These are phyloP conservation scores for Alternaria solani DNA, from an alignment of 2,329 filamentous ascomycete genomes.

Conservation along the genomic window DNA sequence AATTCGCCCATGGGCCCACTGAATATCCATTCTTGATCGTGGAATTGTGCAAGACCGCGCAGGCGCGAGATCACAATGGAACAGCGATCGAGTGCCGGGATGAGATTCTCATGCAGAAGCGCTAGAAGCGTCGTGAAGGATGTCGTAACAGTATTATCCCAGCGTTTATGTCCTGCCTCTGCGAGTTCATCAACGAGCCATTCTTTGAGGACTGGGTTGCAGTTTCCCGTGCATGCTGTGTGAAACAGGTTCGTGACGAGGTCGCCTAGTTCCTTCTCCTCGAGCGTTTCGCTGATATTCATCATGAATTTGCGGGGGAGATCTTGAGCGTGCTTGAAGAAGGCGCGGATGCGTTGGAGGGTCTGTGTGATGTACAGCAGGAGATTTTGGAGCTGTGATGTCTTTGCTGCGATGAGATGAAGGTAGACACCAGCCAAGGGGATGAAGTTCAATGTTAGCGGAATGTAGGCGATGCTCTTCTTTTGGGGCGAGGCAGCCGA, in stretches of 20 bases:
- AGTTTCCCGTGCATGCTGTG: conserved; percentile 83
- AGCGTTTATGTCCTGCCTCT: conserved; percentile 83
- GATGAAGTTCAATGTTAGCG: conserved; percentile 84
- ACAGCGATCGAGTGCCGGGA: conserved; percentile 86
- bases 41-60: conserved; percentile 81
- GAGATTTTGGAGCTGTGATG: conserved; percentile 85
- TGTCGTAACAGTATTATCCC: conserved; percentile 85
- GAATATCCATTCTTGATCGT: conserved; percentile 69
- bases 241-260: conserved; percentile 84
- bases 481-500: conserved; percentile 34
- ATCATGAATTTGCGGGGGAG: conserved; percentile 79
- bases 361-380: conserved; percentile 85
- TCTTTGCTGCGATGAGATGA: conserved; percentile 83
- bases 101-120: conserved; percentile 84
- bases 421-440: conserved; percentile 80
- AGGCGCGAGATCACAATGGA: conserved; percentile 82
- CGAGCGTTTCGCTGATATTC: conserved; percentile 78
- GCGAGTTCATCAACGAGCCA: conserved; percentile 84
- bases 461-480: conserved; percentile 58
- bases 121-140: conserved; percentile 80
- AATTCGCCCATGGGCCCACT: conserved; percentile 58
- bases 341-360: conserved; percentile 77
- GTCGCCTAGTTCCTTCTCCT: conserved; percentile 68
- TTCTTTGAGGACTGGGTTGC: conserved; percentile 76
- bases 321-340: conserved; percentile 84